phyloP scores from a whole-genome alignment of 495 filamentous ascomycete genomes.

The Trichoderma parareesei region DNA sequence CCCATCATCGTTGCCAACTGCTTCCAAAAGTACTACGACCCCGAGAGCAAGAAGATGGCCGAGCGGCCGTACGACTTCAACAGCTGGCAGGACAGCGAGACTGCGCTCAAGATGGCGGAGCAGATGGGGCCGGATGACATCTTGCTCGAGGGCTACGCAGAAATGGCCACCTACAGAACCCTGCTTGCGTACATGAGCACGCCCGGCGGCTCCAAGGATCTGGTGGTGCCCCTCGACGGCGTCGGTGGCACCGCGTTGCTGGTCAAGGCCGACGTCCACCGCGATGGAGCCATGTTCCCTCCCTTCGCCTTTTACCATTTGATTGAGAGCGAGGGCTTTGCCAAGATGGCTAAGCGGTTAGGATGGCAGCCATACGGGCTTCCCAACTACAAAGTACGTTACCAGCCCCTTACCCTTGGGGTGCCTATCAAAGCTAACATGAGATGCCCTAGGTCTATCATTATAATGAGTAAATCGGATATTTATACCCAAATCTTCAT shows the following conservation, averaged over 20 bases:
- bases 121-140: slow-evolving; percentile 86
- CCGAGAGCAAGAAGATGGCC: slow-evolving; percentile 56
- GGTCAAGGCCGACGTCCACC: slow-evolving; percentile 95
- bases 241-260: slow-evolving; percentile 90
- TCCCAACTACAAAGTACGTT: slow-evolving; percentile 89
- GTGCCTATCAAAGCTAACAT: slow-evolving; percentile 18
- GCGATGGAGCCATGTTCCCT: slow-evolving; percentile 98
- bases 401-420: neutral
- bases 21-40: slow-evolving; percentile 79
- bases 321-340: slow-evolving; percentile 96
- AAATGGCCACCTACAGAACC: slow-evolving; percentile 83
- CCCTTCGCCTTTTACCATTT: slow-evolving; percentile 93
- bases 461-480: slow-evolving; percentile 66
- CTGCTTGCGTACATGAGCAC: slow-evolving; percentile 85
- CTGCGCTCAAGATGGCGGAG: slow-evolving; percentile 62
- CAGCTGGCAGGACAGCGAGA: slow-evolving; percentile 82
- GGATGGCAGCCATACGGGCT: slow-evolving; percentile 78
- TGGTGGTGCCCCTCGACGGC: slow-evolving; percentile 71
- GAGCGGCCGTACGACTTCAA: slow-evolving; percentile 94
- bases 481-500: neutral
- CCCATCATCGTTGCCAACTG: slow-evolving; percentile 91
- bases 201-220: slow-evolving; percentile 44
- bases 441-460: slow-evolving; percentile 61
- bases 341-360: slow-evolving; percentile 87
- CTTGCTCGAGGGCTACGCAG: slow-evolving; percentile 82